A percentile compares a stretch with the other conserved stretches of the same genome.
Conservation (phyloP, 495 filamentous ascomycete species). For the Podospora didyma region DNA sequence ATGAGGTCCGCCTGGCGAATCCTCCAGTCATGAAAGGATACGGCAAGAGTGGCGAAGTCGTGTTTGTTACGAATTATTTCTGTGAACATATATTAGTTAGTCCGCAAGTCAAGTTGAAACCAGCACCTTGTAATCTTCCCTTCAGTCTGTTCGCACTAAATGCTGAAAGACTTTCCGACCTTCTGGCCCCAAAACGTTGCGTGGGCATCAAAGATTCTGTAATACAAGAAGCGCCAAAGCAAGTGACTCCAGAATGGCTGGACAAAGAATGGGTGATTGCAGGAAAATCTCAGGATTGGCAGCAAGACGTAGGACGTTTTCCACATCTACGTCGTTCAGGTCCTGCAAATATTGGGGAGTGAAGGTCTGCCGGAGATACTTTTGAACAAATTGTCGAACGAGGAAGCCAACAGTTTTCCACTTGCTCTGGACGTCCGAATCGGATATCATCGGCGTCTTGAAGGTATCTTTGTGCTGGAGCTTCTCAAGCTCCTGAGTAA, state of each 20-base stretch:
- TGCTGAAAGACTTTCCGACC: background rate
- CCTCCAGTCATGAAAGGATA: no score
- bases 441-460: background rate
- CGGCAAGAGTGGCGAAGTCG: no score
- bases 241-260: background rate
- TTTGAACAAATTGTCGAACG: conserved; percentile 5
- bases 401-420: conserved; percentile 8
- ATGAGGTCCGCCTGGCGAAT: no score
- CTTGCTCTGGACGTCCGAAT: background rate
- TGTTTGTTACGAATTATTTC: background rate
- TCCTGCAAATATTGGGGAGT: background rate
- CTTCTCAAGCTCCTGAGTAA: background rate
- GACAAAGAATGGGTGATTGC: background rate
- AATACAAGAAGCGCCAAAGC: conserved; percentile 6
- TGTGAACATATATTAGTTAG: background rate
- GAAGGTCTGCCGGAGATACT: background rate
- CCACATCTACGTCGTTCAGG: background rate
- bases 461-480: background rate
- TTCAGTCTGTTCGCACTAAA: background rate
- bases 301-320: background rate
- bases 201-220: background rate
- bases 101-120: no score
- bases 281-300: background rate
- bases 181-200: conserved; percentile 6
- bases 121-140: background rate